Conservation (phyloP, 2,329 filamentous ascomycete species). For the Aspergillus quadrilineatus region DNA sequence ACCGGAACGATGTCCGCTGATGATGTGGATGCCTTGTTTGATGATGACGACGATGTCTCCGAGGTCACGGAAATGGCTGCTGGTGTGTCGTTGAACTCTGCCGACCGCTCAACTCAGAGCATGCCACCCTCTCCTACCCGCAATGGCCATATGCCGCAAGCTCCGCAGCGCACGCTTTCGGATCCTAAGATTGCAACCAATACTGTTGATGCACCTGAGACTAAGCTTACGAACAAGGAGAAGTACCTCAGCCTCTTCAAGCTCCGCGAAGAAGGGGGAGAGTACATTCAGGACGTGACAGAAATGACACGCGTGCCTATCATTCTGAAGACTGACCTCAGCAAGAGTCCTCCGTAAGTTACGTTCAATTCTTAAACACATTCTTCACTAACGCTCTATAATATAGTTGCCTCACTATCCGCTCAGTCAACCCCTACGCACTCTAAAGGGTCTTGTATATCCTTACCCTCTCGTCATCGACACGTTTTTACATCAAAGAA, state of each 20-base stretch:
- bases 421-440: constrained; percentile 53
- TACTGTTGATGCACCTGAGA: constrained; percentile 68
- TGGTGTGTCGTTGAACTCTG: constrained; percentile 74
- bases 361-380: neutral
- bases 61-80: constrained; percentile 89
- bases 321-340: constrained; percentile 95
- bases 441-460: constrained; percentile 33
- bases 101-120: constrained; percentile 89
- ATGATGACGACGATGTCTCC: constrained; percentile 83
- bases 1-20: constrained; percentile 92
- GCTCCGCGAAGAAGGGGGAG: constrained; percentile 85
- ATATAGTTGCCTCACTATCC: constrained; percentile 50
- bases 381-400: constrained; percentile 22
- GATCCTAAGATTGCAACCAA: constrained; percentile 83
- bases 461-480: constrained; percentile 23
- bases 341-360: constrained; percentile 98
- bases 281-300: constrained; percentile 96
- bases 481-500: constrained; percentile 24
- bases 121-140: constrained; percentile 87
- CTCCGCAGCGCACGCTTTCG: constrained; percentile 83
- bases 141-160: constrained; percentile 65
- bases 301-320: constrained; percentile 98
- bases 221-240: constrained; percentile 86
- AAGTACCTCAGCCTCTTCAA: constrained; percentile 91
- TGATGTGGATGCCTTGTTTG: constrained; percentile 92